Evolutionary conservation across 108 stramenopile genomes (phyloP).

Genomic region (Cylindrotheca fusiformis): DNA sequence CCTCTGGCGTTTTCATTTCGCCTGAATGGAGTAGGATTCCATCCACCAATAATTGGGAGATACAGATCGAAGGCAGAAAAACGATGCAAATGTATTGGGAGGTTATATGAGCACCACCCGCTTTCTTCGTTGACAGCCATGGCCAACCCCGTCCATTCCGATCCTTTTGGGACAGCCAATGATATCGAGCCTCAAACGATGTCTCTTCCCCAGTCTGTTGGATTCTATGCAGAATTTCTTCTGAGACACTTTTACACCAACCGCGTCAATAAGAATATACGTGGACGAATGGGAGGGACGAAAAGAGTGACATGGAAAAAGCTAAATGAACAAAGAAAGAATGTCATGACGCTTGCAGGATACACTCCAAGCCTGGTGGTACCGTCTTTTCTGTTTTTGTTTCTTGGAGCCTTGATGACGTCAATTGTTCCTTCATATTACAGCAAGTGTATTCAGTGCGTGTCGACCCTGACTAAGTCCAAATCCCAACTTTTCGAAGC

Average conservation of each 20-base stretch:
- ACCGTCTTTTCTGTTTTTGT: slow-evolving; percentile 69
- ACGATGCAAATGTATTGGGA: too few relatives aligned
- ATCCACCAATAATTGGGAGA: too few relatives aligned
- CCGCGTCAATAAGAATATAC: background rate
- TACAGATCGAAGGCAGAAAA: too few relatives aligned
- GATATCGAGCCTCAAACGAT: slow-evolving; percentile 35
- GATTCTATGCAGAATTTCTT: slow-evolving; percentile 29
- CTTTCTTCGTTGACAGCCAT: too few relatives aligned
- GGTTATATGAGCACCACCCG: too few relatives aligned
- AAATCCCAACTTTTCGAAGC: slow-evolving; percentile 43
- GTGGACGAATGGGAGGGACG: slow-evolving; percentile 3
- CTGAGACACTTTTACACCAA: too few relatives aligned
- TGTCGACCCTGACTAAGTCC: slow-evolving; percentile 48
- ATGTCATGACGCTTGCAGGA: slow-evolving; percentile 68
- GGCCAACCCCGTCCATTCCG: too few relatives aligned
- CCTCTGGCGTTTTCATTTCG: too few relatives aligned
- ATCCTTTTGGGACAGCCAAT: slow-evolving; percentile 21
- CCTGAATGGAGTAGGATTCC: too few relatives aligned
- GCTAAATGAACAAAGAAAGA: slow-evolving; percentile 71
- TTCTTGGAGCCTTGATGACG: slow-evolving; percentile 76
- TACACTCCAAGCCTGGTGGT: slow-evolving; percentile 64
- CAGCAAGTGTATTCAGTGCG: slow-evolving; percentile 65
- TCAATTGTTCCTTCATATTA: slow-evolving; percentile 73
- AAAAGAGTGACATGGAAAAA: slow-evolving; percentile 26
- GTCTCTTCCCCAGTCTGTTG: slow-evolving; percentile 16